Base-by-base conservation (phyloP, 2,329 filamentous ascomycete genomes). In the Penicillium concentricum region DNA sequence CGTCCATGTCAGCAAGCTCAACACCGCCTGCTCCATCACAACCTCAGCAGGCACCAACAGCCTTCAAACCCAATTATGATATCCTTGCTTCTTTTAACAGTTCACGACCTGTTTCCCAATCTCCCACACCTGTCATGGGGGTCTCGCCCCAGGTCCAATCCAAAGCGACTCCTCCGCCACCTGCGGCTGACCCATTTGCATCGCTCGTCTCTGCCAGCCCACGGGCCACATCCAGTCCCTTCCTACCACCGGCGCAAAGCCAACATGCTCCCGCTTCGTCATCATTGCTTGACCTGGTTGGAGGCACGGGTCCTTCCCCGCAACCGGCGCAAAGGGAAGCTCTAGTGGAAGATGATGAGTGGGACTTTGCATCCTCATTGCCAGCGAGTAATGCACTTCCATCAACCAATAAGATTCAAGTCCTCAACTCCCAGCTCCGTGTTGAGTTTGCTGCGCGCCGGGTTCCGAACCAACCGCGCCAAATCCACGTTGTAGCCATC, bases 361-460 rank as follows among this genome's bases (percentile, higher is more conserved):
- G 93, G 92, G 89, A 86, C 24, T 97, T 97, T 72, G 86, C 90
- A 3, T 97, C 93, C 0, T 88, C 93, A 0, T 81, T 97, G 15
- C 93, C 93, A 3, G 81, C 84, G 56, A 74, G 28, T 74, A 70
- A 59, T 54, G 67, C 75, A 58, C 81, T 85, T 34, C 85, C 87
- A 1, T 81, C 76, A 51, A 82, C 85, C 49, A 84, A 90, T 62
- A 84, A 84, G 46, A 78, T 88, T 20, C 82, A 81, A 4, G 84
- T 97, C 42, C 86, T 85, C 68, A 87, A 90, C 67, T 87, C 86
- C 2, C 81, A 78, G 42, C 78, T 97, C 45, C 84, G 85, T 58
- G 87, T 96, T 58, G 83, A 90, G 38, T 87, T 97, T 72, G 79
- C 87, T 38, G 87, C 91, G 6, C 84, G 82, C 22, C 91, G 67